These are phyloP conservation scores for Fraxinus dipetala DNA, from an alignment of 305 asterid genomes.

Conservation along the genomic window DNA sequence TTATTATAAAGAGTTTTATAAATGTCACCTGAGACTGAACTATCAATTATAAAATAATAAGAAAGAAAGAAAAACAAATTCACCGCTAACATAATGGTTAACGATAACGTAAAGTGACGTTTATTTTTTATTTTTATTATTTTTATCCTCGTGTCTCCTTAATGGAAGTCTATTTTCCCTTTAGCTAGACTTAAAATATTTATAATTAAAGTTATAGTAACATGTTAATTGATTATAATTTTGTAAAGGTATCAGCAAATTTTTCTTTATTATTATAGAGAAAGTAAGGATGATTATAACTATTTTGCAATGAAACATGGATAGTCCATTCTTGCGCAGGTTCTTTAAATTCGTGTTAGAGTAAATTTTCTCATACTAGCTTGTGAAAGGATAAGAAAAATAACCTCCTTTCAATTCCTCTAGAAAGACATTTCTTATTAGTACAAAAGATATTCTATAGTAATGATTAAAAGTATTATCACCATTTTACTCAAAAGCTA, in stretches of 20 bases:
- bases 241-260: not conserved
- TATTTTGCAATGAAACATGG: not conserved
- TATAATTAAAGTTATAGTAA: not conserved
- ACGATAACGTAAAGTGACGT: conserved; percentile 12
- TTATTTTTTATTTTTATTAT: not conserved
- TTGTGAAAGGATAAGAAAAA: not conserved
- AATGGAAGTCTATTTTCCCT: conserved; percentile 6
- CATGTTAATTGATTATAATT: not conserved
- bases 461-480: too few species aligned
- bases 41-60: not conserved
- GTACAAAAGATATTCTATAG: not conserved
- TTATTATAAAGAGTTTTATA: not conserved
- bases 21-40: not conserved
- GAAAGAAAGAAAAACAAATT: not conserved
- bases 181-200: not conserved
- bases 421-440: too few species aligned
- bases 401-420: not conserved
- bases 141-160: conserved; percentile 15
- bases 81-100: not conserved
- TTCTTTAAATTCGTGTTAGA: too few species aligned
- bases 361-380: too few species aligned
- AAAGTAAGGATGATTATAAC: not conserved
- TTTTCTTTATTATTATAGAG: not conserved
- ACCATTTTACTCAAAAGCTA: too few species aligned
- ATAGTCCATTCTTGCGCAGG: not conserved